phyloP scores from a whole-genome alignment of 2,329 filamentous ascomycete species.

The Verticillium tricorpus region DNA sequence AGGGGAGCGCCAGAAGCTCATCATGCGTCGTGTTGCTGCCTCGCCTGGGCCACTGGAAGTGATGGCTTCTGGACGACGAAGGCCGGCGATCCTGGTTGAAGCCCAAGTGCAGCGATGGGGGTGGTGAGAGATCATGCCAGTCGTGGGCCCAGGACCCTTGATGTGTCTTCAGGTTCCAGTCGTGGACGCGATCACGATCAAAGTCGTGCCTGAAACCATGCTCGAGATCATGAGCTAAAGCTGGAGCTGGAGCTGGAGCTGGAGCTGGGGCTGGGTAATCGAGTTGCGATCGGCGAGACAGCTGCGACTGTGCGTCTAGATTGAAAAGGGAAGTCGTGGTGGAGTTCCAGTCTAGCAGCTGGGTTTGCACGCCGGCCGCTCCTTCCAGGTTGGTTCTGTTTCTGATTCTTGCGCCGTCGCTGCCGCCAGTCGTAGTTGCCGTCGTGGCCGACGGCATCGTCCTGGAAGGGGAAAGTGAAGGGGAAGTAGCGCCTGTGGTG shows the following conservation, averaged over 20 bases:
- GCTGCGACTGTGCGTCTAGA: not conserved
- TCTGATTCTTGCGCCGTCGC: not conserved
- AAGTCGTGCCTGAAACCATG: not conserved
- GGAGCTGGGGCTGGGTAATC: not conserved
- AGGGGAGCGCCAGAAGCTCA: not conserved
- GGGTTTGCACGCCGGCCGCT: not conserved
- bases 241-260: not conserved
- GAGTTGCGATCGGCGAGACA: not conserved
- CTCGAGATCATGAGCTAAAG: not conserved
- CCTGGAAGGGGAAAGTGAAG: not conserved
- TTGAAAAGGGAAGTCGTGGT: constrained; percentile 1
- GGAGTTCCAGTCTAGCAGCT: constrained; percentile 1
- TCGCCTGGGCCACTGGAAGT: not conserved
- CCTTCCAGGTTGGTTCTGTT: not conserved
- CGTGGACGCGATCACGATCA: not conserved
- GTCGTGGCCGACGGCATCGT: not conserved
- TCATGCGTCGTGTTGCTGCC: not conserved
- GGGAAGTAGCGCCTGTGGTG: not conserved
- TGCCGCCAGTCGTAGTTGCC: not conserved
- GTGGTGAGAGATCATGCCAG: not conserved
- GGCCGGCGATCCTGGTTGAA: not conserved
- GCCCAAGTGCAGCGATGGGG: not conserved
- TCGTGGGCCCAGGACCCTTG: not conserved
- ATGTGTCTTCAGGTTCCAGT: not conserved
- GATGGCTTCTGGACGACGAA: constrained; percentile 1